These are phyloP conservation scores for Hypoxylon sp. DNA, from an alignment of 2,329 filamentous ascomycete genomes.

Conservation along the genomic window DNA sequence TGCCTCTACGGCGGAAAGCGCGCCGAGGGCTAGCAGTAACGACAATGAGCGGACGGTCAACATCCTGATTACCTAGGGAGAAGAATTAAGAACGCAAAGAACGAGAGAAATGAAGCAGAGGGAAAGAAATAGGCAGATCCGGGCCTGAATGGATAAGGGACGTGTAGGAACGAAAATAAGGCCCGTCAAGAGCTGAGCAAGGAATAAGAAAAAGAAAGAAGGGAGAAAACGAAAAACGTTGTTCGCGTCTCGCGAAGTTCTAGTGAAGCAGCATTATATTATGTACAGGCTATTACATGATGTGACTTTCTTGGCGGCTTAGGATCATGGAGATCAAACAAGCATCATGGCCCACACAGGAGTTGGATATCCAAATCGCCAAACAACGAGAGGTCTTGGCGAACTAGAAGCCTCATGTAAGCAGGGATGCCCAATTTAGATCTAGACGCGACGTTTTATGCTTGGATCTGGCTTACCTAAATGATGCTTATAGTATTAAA, in stretches of 20 bases:
- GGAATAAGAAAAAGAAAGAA: slow-evolving; percentile 18
- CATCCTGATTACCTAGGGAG: slow-evolving; percentile 42
- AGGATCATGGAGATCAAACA: slow-evolving; percentile 42
- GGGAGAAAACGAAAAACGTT: slow-evolving; percentile 24
- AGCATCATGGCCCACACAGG: slow-evolving; percentile 14
- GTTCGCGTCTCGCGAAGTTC: slow-evolving; percentile 19
- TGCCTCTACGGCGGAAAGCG: slow-evolving; percentile 46
- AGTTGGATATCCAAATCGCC: slow-evolving; percentile 10
- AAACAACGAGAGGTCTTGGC: not conserved
- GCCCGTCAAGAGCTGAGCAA: slow-evolving; percentile 46
- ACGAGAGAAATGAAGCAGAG: slow-evolving; percentile 9
- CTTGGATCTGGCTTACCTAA: not conserved
- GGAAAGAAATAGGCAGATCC: slow-evolving; percentile 24
- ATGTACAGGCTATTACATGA: slow-evolving; percentile 11
- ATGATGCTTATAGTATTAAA: not conserved
- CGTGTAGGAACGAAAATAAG: slow-evolving; percentile 30
- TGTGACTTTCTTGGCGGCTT: slow-evolving; percentile 25
- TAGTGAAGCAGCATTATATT: slow-evolving; percentile 14
- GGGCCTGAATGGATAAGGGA: slow-evolving; percentile 29
- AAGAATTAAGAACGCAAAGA: slow-evolving; percentile 23
- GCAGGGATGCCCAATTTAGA: not conserved
- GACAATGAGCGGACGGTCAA: slow-evolving; percentile 50
- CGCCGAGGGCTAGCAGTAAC: slow-evolving; percentile 42
- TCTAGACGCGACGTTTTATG: not conserved
- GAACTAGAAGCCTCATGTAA: not conserved